A percentile compares a stretch with the other conserved stretches of the same genome.
Evolutionary conservation across 2,329 filamentous ascomycete species (phyloP).

Genomic region (Monascus ruber): DNA sequence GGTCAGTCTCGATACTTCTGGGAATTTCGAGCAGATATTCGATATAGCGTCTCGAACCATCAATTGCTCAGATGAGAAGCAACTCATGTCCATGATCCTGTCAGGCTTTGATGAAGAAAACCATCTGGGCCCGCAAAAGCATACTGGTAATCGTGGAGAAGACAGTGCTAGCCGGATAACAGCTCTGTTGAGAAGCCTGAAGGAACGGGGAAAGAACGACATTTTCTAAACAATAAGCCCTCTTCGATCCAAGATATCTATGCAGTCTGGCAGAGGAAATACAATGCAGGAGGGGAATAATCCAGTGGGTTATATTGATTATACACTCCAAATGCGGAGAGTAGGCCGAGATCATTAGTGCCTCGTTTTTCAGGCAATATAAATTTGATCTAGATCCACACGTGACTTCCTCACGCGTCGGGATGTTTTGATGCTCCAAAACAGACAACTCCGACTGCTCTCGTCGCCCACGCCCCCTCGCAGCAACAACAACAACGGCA

Average conservation of each 20-base stretch:
- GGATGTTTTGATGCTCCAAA: not conserved
- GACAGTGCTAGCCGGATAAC: not conserved
- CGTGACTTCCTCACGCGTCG: not conserved
- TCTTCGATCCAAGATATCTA: too few relatives aligned
- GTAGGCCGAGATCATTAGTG: too few relatives aligned
- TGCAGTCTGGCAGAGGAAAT: too few relatives aligned
- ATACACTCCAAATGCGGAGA: too few relatives aligned
- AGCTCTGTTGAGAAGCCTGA: not conserved
- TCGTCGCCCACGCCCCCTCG: too few relatives aligned
- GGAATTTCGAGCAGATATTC: constrained; percentile 58
- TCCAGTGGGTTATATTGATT: too few relatives aligned
- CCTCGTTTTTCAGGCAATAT: too few relatives aligned
- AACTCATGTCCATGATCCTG: constrained; percentile 56
- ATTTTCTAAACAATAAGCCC: too few relatives aligned
- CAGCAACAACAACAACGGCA: too few relatives aligned
- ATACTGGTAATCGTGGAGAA: not conserved
- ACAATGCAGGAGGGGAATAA: too few relatives aligned
- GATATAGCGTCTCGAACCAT: constrained; percentile 59
- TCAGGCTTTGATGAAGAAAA: not conserved
- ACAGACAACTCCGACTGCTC: too few relatives aligned
- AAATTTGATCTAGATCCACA: too few relatives aligned
- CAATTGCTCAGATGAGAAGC: constrained; percentile 62
- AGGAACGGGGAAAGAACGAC: not conserved
- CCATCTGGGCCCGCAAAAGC: not conserved
- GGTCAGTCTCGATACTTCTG: constrained; percentile 35